Base-by-base conservation (phyloP, 202 grass and related monocot genomes). In the Brachypodium distachyon region DNA sequence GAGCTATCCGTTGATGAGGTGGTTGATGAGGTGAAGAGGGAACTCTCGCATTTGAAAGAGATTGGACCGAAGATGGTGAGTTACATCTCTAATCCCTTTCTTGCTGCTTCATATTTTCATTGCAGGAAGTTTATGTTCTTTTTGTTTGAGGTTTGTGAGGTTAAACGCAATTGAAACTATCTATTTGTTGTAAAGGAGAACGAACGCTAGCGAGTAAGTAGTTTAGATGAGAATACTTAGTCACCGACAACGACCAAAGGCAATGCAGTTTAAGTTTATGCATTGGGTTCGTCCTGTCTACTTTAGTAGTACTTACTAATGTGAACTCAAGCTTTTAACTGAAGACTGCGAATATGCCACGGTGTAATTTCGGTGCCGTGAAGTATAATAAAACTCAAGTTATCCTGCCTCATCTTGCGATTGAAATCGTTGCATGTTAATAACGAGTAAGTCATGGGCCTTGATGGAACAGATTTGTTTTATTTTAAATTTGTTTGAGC, bases 21-120 rank as follows among this genome's bases (percentile, higher is more conserved):
- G n/a, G n/a, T n/a, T n/a, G n/a, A n/a, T n/a, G 85, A 90, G 74
- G 86, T 98, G 17, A 98, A 95, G 89, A 77, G 52, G 19, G 89
- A 98, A 80, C 87, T 98, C 7, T 90, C 85, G 2, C 87, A 56
- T 31, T 99, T 99, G 85, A 99, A 99, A 87, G 92, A 89, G 39
- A 99, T 99, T 43, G 87, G 96, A 22, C 96, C 89, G 12, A 99
- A 99, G 81, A 96, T 92, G 22, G 92, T 98, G 88, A 67, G 76
- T 72, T 66, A 11, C 18, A 77, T 61, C 23, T 69, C n/a, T n/a
- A n/a, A n/a, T n/a, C n/a, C n/a, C 42, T 19, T 52, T 51, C 67
- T 23, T 32, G 7, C 55, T 72, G 16, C n/a, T n/a, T n/a, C n/a
- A n/a, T n/a, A n/a, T 56, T 70, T n/a, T 48, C 51, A 73, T 0